Base-by-base conservation (phyloP, 2,329 filamentous ascomycete species). In the Zymoseptoria pseudotritici region DNA sequence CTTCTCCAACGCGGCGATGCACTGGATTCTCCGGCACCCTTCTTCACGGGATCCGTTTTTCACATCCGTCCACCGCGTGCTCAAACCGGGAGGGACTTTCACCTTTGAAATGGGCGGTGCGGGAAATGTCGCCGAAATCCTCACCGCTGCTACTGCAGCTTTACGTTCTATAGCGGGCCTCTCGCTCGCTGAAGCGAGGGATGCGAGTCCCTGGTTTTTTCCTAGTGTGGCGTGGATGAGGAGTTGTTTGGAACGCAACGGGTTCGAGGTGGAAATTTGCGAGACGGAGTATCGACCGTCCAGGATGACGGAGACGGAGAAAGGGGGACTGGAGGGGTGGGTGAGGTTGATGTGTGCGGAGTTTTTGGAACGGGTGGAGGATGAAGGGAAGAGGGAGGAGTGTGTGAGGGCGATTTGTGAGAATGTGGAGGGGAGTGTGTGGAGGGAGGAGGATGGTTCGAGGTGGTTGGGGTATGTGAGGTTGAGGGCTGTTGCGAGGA, bases 31-130 rank as follows among this genome's bases (percentile, higher is more conserved):
- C 7, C 75, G 80, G 0, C 71, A 75, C 26, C 62, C 73, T 0
- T 65, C 68, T 0, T 79, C 78, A 0, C 79, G 83, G 9, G 64
- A 72, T 3, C 31, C 7, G 5, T 82, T 87, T 71, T 85, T 89
- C 67, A 65, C 67, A 7, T 81, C 77, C 49, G 78, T 85, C 2
- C 74, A 80, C 61, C 73, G 73, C 8, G 76, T 80, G 0, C 78
- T 90, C 2, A 78, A 75, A 36, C 80, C 82, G 0, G 80, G 79
- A 10, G 87, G 85, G 1, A 67, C 66, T 0, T 85, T 90, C 60
- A 80, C 82, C 9, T 88, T 90, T 66, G 87, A 90, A 72, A 87
- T 87, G 83, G 87, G 88, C 56, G 87, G 86, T 0, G 79, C 85
- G 55, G 88, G 87, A 20, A 89, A 90, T 71, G 79, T 88, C 0